Conservation (phyloP, 1,139 yeast genomes). For the Taphrina pruni region DNA sequence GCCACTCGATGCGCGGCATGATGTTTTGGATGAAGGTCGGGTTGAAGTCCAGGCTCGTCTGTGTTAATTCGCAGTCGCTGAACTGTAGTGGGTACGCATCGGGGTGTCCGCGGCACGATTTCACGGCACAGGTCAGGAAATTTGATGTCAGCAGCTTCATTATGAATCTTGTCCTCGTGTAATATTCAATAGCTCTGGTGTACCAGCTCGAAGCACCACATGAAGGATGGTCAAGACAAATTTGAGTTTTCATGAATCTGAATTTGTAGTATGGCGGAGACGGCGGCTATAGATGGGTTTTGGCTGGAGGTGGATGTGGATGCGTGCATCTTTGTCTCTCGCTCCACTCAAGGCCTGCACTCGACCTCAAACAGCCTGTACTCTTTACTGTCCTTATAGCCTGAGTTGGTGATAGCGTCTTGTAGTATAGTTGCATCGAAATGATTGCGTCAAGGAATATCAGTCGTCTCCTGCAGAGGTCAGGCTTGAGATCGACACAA, state of each 20-base stretch:
- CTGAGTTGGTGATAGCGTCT: no score
- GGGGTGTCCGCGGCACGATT: slow-evolving; percentile 73
- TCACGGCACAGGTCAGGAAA: slow-evolving; percentile 91
- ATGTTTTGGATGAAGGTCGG: slow-evolving; percentile 79
- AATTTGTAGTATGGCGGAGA: neutral
- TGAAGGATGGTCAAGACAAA: neutral
- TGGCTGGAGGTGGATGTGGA: neutral
- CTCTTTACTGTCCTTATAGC: no score
- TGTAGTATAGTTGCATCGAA: neutral
- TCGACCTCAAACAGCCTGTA: no score
- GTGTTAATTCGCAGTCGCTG: slow-evolving; percentile 72
- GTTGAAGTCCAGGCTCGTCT: slow-evolving; percentile 80
- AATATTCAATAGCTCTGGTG: neutral
- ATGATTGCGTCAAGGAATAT: neutral
- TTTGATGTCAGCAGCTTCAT: slow-evolving; percentile 64
- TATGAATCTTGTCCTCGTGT: neutral
- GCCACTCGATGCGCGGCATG: slow-evolving; percentile 86
- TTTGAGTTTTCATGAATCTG: neutral
- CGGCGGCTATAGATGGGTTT: slow-evolving; percentile 14
- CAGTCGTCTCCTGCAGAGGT: slow-evolving; percentile 2
- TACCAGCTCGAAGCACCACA: neutral
- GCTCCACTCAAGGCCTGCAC: no score
- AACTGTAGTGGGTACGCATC: slow-evolving; percentile 82
- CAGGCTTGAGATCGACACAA: neutral
- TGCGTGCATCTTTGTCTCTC: neutral